A percentile compares a stretch with the other conserved stretches of the same genome.
Conservation (phyloP, 352 stramenopile species). For the Pilasporangium apinafurcum region DNA sequence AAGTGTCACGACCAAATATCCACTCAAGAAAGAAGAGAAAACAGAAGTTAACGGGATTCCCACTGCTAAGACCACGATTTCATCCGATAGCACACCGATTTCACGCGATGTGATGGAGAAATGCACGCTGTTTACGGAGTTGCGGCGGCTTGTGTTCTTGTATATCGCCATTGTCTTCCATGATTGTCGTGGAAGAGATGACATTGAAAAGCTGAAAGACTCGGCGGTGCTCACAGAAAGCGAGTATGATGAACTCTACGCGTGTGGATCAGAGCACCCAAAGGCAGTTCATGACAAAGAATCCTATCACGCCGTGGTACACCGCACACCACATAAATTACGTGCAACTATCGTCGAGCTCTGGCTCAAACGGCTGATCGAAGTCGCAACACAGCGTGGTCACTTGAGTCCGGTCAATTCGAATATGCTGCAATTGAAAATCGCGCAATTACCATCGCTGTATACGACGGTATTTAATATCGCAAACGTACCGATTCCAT, state of each 20-base stretch:
- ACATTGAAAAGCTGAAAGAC: constrained; percentile 58
- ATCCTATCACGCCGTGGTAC: constrained; percentile 50
- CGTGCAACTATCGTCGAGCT: constrained; percentile 72
- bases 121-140: constrained; percentile 70
- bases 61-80: constrained; percentile 4
- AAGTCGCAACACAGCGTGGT: constrained; percentile 50
- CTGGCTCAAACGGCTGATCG: constrained; percentile 71
- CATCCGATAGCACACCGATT: constrained; percentile 16
- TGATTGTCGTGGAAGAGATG: constrained; percentile 59
- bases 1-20: constrained; percentile 31
- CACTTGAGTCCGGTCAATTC: constrained; percentile 53
- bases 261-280: constrained; percentile 52
- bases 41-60: too few relatives aligned
- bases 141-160: constrained; percentile 71
- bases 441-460: constrained; percentile 56
- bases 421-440: constrained; percentile 55
- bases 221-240: constrained; percentile 46
- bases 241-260: constrained; percentile 68
- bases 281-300: constrained; percentile 33
- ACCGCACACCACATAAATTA: constrained; percentile 62
- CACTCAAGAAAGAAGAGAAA: constrained; percentile 1
- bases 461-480: constrained; percentile 85
- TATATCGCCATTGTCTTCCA: constrained; percentile 85
- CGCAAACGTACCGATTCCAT: constrained; percentile 78
- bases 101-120: constrained; percentile 57